phyloP scores from a whole-genome alignment of 495 filamentous ascomycete species.

The Aspergillus haitiensis region DNA sequence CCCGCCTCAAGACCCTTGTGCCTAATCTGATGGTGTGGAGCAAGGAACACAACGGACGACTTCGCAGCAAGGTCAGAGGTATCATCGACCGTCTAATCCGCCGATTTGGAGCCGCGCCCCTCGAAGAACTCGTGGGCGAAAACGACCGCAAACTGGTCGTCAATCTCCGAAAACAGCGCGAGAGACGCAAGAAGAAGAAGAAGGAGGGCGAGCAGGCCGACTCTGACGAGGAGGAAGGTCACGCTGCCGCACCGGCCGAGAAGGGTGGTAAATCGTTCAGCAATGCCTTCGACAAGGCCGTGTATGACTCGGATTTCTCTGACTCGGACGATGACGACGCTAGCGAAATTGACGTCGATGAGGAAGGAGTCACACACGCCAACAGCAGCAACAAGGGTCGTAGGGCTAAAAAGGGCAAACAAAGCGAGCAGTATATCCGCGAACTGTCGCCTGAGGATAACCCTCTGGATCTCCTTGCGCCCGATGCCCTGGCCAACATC shows the following conservation, averaged over 20 bases:
- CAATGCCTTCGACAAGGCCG: constrained; percentile 91
- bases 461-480: constrained; percentile 88
- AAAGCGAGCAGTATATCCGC: constrained; percentile 76
- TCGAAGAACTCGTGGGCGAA: constrained; percentile 72
- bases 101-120: constrained; percentile 75
- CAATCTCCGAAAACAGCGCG: constrained; percentile 91
- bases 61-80: constrained; percentile 94
- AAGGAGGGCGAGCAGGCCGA: constrained; percentile 59
- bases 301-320: constrained; percentile 87
- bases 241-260: constrained; percentile 29
- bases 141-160: constrained; percentile 84
- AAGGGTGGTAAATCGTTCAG: constrained; percentile 55
- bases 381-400: constrained; percentile 38
- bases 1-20: constrained; percentile 70
- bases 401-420: constrained; percentile 42
- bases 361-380: constrained; percentile 38
- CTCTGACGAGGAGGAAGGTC: constrained; percentile 44
- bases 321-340: constrained; percentile 59
- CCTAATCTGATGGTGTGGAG: constrained; percentile 94
- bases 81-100: constrained; percentile 92
- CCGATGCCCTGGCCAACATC: constrained; percentile 85
- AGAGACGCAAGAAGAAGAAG: constrained; percentile 82
- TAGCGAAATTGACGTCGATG: constrained; percentile 57
- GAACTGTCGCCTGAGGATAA: constrained; percentile 80
- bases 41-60: constrained; percentile 95